These are phyloP conservation scores for Platanthera guangdongensis DNA, from an alignment of 106 monocot genomes.

Conservation along the genomic window DNA sequence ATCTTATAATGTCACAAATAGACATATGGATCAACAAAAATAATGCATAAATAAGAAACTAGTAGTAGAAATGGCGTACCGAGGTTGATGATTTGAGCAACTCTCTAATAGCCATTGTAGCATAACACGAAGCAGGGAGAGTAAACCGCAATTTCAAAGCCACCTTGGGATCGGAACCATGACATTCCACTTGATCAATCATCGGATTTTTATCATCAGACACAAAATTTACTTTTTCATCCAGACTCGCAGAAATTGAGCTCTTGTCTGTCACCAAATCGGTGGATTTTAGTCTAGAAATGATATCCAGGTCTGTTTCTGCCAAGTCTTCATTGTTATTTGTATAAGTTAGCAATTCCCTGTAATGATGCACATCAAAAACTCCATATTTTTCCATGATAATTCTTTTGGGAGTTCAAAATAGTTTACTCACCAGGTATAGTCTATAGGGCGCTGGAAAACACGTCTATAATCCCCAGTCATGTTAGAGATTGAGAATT, in stretches of 20 bases:
- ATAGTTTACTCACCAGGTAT: constrained; percentile 38
- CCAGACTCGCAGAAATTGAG: not conserved
- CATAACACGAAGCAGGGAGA: constrained; percentile 81
- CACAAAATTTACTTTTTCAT: not conserved
- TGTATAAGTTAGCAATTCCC: constrained; percentile 66
- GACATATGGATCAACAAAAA: not conserved
- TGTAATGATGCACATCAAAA: constrained; percentile 20
- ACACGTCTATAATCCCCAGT: constrained; percentile 73
- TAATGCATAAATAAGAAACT: constrained; percentile 2
- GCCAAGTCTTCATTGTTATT: constrained; percentile 41
- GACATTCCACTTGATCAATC: constrained; percentile 1
- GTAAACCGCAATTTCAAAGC: constrained; percentile 74
- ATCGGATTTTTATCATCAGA: constrained; percentile 15
- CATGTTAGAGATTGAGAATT: constrained; percentile 83
- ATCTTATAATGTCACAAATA: not conserved
- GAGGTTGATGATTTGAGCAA: constrained; percentile 75
- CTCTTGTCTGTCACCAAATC: constrained; percentile 5
- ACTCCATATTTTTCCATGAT: not conserved
- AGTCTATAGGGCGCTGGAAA: constrained; percentile 75
- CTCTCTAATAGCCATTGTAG: constrained; percentile 91
- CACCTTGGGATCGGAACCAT: constrained; percentile 29
- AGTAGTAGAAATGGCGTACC: constrained; percentile 25
- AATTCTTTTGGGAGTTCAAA: not conserved
- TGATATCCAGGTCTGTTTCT: constrained; percentile 69
- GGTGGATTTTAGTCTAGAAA: constrained; percentile 18